These are phyloP conservation scores for Trichoderma lentiforme DNA, from an alignment of 2,329 filamentous ascomycete genomes.

Conservation along the genomic window DNA sequence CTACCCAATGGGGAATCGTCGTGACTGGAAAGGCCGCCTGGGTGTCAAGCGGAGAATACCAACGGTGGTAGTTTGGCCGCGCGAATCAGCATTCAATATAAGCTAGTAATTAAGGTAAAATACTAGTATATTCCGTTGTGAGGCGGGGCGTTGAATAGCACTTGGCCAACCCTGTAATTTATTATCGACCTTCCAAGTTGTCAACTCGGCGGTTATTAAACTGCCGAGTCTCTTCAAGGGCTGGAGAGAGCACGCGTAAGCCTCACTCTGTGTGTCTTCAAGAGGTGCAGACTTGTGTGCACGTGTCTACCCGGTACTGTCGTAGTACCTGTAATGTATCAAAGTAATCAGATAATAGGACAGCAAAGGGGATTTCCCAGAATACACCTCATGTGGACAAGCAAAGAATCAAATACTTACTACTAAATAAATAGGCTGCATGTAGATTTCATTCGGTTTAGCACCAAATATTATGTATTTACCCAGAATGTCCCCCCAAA, in stretches of 20 bases:
- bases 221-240: not conserved
- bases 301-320: not conserved
- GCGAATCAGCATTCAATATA: not conserved
- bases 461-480: not conserved
- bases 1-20: slow-evolving; percentile 10
- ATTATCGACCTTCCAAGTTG: not conserved
- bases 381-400: not conserved
- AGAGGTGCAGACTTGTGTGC: not conserved
- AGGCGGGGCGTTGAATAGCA: not conserved
- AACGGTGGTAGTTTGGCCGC: not conserved
- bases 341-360: not conserved
- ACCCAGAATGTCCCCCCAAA: not conserved
- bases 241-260: not conserved
- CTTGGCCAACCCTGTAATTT: not conserved
- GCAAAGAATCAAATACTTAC: not conserved
- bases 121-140: not conserved
- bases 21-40: not conserved
- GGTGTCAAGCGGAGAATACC: not conserved
- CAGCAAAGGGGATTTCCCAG: not conserved
- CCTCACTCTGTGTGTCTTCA: not conserved
- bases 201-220: not conserved
- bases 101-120: slow-evolving; percentile 15
- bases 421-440: not conserved
- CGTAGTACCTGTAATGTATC: not conserved
- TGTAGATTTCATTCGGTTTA: not conserved